Conservation (phyloP, 1,284 basidiomycete genomes). For the Termitomyces sp. region DNA sequence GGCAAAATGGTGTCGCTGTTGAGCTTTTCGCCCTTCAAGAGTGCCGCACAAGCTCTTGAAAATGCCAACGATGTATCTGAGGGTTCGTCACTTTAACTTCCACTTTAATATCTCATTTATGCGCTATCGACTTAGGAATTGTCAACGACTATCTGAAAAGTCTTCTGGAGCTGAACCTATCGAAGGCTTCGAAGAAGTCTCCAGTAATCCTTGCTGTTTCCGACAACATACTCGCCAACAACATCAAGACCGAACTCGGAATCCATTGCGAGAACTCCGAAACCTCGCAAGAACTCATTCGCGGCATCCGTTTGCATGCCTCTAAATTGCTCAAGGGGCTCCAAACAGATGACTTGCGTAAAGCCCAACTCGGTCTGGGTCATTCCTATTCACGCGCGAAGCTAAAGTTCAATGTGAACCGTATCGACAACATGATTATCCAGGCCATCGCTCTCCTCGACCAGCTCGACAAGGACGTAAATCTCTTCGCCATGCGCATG, state of each 20-base stretch:
- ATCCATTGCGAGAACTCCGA: constrained; percentile 90
- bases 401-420: constrained; percentile 99
- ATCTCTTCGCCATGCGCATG: constrained; percentile 97
- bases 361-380: constrained; percentile 94
- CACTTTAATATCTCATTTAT: background rate
- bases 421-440: constrained; percentile 99
- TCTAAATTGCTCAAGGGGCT: constrained; percentile 88
- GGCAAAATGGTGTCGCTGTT: constrained; percentile 90
- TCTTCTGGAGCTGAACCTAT: constrained; percentile 85
- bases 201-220: constrained; percentile 80
- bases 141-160: constrained; percentile 85
- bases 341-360: constrained; percentile 83
- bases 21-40: constrained; percentile 95
- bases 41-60: constrained; percentile 92
- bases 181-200: constrained; percentile 79
- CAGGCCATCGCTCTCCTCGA: constrained; percentile 98
- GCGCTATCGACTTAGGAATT: constrained; percentile 49
- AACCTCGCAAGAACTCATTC: constrained; percentile 82
- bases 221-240: constrained; percentile 74
- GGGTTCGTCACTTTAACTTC: constrained; percentile 45
- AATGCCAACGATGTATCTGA: constrained; percentile 97
- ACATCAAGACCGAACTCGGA: constrained; percentile 75
- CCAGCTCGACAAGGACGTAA: constrained; percentile 99
- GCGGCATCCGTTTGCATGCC: constrained; percentile 91
- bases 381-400: constrained; percentile 98